Conservation (phyloP, 2,329 filamentous ascomycete species). For the Chrysoporthe austroafricana region DNA sequence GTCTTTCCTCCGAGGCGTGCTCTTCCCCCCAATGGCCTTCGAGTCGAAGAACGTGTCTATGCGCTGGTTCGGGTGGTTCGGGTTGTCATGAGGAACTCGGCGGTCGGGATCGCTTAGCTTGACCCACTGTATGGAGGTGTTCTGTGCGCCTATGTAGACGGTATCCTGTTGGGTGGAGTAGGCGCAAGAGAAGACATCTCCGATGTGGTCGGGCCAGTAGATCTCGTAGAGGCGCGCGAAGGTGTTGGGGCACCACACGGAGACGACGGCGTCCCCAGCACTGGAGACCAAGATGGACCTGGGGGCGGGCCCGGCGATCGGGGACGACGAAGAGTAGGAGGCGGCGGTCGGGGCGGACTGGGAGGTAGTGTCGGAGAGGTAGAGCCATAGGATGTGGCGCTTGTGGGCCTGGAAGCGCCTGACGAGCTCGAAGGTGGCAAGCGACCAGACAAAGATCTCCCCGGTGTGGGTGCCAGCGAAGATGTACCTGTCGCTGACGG, state of each 20-base stretch:
- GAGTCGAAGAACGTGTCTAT: conserved; percentile 95
- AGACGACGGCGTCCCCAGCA: conserved; percentile 90
- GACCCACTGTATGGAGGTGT: conserved; percentile 95
- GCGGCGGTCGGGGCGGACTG: conserved; percentile 45
- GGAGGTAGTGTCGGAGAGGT: conserved; percentile 72
- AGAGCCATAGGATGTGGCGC: conserved; percentile 85
- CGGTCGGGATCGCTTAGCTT: conserved; percentile 67
- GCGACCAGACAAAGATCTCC: conserved; percentile 89
- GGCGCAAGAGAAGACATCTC: conserved; percentile 93
- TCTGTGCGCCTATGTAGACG: conserved; percentile 90
- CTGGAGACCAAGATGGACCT: conserved; percentile 79
- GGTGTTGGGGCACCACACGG: conserved; percentile 83
- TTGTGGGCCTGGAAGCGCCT: conserved; percentile 84
- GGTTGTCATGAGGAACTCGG: conserved; percentile 63
- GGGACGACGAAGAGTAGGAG: conserved; percentile 21
- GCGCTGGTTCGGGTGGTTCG: conserved; percentile 73
- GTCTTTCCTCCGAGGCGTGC: conserved; percentile 72
- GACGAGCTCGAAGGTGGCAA: conserved; percentile 83
- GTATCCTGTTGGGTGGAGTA: conserved; percentile 81
- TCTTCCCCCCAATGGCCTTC: conserved; percentile 78
- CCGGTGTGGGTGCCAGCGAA: conserved; percentile 94
- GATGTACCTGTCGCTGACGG: conserved; percentile 77
- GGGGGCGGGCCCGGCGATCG: conserved; percentile 62
- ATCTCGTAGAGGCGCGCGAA: conserved; percentile 84
- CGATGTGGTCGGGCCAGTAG: conserved; percentile 91